These are phyloP conservation scores for Rosa multiflora DNA, from an alignment of 306 rosid species.

Conservation along the genomic window DNA sequence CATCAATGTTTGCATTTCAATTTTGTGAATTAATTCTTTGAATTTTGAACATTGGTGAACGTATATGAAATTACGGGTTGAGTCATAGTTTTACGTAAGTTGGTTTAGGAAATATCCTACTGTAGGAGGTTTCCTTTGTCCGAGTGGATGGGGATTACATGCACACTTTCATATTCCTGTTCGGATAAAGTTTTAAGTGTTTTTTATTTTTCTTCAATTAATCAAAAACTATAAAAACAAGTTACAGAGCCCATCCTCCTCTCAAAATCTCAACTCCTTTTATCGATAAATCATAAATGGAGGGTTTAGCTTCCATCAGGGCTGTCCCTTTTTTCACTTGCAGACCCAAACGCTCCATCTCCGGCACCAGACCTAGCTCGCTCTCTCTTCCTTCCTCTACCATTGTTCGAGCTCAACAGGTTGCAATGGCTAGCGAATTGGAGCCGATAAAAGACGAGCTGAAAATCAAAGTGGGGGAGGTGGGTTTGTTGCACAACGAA, in stretches of 20 bases:
- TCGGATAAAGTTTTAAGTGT: too few species aligned
- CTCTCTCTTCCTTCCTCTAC: conserved; percentile 19
- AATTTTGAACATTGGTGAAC: too few species aligned
- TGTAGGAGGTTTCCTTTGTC: neutral
- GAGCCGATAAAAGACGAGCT: conserved; percentile 38
- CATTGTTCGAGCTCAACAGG: conserved; percentile 42
- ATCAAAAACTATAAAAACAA: too few species aligned
- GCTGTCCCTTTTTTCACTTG: conserved; percentile 38
- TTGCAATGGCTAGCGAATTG: conserved; percentile 39
- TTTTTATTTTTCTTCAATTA: too few species aligned
- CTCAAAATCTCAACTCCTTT: too few species aligned
- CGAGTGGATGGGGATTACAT: neutral
- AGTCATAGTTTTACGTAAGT: too few species aligned
- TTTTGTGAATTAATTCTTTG: too few species aligned
- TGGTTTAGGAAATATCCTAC: neutral
- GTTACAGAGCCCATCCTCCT: too few species aligned
- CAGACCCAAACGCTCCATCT: conserved; percentile 26
- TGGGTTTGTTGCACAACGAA: conserved; percentile 75
- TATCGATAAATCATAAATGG: conserved; percentile 30
- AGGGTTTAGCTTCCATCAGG: conserved; percentile 43
- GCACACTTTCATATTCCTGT: neutral
- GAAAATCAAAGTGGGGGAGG: conserved; percentile 84
- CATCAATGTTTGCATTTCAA: too few species aligned
- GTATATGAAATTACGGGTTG: neutral
- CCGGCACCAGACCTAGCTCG: conserved; percentile 31